Percentiles rank a stretch among this genome's conserved stretches.
Conservation (phyloP, 2,329 filamentous ascomycete species). For the Fusarium incarnatum region DNA sequence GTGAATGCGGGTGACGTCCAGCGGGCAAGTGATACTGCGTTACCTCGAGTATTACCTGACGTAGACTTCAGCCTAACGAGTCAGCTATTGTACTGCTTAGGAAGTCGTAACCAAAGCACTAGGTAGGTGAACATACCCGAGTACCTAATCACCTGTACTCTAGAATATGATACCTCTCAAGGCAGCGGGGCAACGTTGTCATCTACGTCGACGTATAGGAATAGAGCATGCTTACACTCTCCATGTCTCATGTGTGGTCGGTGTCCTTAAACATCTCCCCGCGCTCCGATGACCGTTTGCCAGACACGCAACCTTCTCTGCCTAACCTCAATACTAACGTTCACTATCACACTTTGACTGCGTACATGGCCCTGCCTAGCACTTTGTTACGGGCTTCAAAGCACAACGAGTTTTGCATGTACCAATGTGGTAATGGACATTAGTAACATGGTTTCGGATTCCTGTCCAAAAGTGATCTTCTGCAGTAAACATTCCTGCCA, state of each 20-base stretch:
- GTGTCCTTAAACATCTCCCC: neutral
- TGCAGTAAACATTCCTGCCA: constrained; percentile 19
- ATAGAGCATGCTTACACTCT: constrained; percentile 21
- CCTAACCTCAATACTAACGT: constrained; percentile 3
- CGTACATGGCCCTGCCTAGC: constrained; percentile 38
- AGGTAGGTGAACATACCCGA: neutral
- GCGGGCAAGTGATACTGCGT: constrained; percentile 15
- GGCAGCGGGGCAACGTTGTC: constrained; percentile 23
- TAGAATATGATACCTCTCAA: constrained; percentile 28
- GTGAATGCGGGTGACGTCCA: neutral
- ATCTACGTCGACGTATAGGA: constrained; percentile 17
- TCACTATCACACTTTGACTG: constrained; percentile 2
- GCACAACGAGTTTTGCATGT: neutral
- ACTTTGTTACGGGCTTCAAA: neutral
- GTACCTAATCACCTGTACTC: neutral
- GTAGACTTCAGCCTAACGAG: neutral
- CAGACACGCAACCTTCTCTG: constrained; percentile 32
- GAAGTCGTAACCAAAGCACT: neutral
- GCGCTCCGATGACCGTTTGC: neutral
- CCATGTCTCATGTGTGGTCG: constrained; percentile 10
- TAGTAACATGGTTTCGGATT: neutral
- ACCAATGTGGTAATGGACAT: neutral
- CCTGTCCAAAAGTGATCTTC: neutral
- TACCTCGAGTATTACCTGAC: neutral
- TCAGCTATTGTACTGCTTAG: neutral